Evolutionary conservation across 2,329 filamentous ascomycete species (phyloP).

Genomic region (Scedosporium aurantiacum): DNA sequence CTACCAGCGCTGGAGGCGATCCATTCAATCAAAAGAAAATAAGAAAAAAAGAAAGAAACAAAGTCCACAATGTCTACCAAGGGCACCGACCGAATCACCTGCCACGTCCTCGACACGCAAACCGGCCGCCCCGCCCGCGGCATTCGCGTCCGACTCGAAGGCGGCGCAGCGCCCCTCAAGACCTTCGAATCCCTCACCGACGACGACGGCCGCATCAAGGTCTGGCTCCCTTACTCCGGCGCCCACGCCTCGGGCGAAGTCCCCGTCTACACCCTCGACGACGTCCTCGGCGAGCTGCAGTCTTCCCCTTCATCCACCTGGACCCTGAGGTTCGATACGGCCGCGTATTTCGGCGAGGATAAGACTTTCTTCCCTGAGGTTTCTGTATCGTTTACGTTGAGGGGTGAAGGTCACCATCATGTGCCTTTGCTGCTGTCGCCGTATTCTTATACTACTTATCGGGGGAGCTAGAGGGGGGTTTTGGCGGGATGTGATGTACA

Average conservation of each 20-base stretch:
- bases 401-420: constrained; percentile 59
- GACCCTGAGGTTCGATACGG: constrained; percentile 64
- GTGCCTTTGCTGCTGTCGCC: constrained; percentile 68
- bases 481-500: background rate
- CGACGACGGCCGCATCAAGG: constrained; percentile 60
- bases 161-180: constrained; percentile 17
- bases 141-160: constrained; percentile 55
- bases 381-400: constrained; percentile 40
- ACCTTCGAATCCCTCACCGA: constrained; percentile 61
- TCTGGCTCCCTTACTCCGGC: constrained; percentile 52
- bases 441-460: constrained; percentile 73
- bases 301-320: constrained; percentile 41
- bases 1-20: background rate
- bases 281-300: constrained; percentile 36
- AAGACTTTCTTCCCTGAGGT: constrained; percentile 53
- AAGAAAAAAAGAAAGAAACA: background rate
- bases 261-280: constrained; percentile 45
- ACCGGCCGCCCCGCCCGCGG: constrained; percentile 55
- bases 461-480: constrained; percentile 46
- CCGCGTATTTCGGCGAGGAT: constrained; percentile 55
- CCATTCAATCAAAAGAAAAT: background rate
- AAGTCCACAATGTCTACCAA: constrained; percentile 20
- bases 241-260: constrained; percentile 41
- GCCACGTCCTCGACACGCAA: constrained; percentile 78
- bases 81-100: constrained; percentile 57